Evolutionary conservation across 805 yeast species (phyloP).

Genomic region (Saccharomycopsis fermentans): DNA sequence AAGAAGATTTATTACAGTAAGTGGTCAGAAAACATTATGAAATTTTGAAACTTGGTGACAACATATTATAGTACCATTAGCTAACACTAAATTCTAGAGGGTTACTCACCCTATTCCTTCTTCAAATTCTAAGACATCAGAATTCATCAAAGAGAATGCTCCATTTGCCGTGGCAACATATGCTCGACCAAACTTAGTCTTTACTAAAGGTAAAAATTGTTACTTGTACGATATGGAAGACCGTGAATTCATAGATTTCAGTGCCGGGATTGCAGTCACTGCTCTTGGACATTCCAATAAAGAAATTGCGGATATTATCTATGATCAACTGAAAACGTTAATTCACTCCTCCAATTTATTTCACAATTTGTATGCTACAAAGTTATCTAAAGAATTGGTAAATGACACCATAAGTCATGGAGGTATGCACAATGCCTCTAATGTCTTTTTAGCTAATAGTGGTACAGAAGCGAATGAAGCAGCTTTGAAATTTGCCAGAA

Average conservation of each 20-base stretch:
- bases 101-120: slow-evolving; percentile 19
- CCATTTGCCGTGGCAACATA: slow-evolving; percentile 68
- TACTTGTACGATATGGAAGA: slow-evolving; percentile 72
- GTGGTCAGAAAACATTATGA: background rate
- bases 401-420: slow-evolving; percentile 58
- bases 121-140: slow-evolving; percentile 25
- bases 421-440: slow-evolving; percentile 72
- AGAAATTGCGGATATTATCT: slow-evolving; percentile 58
- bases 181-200: slow-evolving; percentile 65
- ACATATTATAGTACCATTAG: background rate
- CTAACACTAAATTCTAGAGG: background rate
- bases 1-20: background rate
- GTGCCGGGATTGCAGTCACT: slow-evolving; percentile 97
- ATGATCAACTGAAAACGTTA: slow-evolving; percentile 61
- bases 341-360: slow-evolving; percentile 82
- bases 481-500: slow-evolving; percentile 70
- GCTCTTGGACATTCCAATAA: slow-evolving; percentile 81
- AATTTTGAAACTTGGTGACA: too few species aligned
- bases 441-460: slow-evolving; percentile 61
- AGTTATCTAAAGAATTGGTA: slow-evolving; percentile 61
- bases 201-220: slow-evolving; percentile 78
- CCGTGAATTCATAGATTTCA: slow-evolving; percentile 74
- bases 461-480: slow-evolving; percentile 81
- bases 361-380: slow-evolving; percentile 77
- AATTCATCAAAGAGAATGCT: slow-evolving; percentile 35